phyloP scores from a whole-genome alignment of 2,329 filamentous ascomycete species.

The Paraconiothyrium brasiliense region DNA sequence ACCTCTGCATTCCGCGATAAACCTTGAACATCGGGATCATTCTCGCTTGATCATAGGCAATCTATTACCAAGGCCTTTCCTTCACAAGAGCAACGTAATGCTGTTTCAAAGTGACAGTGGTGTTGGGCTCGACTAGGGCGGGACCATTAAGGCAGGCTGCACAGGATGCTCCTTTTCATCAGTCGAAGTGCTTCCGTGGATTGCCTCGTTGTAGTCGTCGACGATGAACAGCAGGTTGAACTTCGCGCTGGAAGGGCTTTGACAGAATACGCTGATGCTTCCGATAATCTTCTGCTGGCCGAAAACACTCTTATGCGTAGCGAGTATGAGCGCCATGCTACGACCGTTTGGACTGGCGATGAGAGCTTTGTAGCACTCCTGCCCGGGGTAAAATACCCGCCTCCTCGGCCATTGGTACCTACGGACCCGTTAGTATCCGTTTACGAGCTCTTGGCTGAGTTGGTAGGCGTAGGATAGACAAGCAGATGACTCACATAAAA shows the following conservation, averaged over 20 bases:
- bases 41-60: no score
- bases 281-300: slow-evolving; percentile 7
- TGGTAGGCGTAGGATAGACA: neutral
- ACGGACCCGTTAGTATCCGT: neutral
- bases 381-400: neutral
- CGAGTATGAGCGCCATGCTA: slow-evolving; percentile 11
- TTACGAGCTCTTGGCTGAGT: neutral
- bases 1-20: neutral
- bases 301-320: slow-evolving; percentile 11
- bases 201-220: neutral
- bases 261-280: slow-evolving; percentile 1
- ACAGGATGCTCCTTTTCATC: neutral
- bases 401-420: neutral
- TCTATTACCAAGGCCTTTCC: no score
- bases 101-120: neutral
- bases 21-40: neutral
- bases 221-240: slow-evolving; percentile 1
- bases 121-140: neutral
- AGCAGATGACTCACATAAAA: neutral
- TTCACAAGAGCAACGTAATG: neutral
- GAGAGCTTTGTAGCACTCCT: slow-evolving; percentile 5
- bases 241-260: no score
- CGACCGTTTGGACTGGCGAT: slow-evolving; percentile 11
- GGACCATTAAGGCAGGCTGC: neutral
- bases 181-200: neutral